Conservation (phyloP, 345 rosid genomes). For the Eucalyptus urophylla region DNA sequence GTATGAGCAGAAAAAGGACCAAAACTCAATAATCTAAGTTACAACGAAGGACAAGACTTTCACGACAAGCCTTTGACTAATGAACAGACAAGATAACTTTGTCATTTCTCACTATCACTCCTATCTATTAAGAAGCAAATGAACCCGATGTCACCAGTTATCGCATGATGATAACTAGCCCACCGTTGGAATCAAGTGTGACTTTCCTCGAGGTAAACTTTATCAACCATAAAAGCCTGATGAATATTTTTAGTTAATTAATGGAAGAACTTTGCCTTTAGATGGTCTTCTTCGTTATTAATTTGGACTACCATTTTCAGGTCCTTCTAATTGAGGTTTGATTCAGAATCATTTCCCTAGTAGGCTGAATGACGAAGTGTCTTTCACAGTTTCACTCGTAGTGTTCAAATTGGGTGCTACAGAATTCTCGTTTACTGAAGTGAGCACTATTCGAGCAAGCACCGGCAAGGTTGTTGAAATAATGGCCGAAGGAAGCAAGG, state of each 20-base stretch:
- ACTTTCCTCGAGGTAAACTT: background rate
- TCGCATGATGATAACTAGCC: background rate
- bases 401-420: background rate
- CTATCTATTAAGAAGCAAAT: background rate
- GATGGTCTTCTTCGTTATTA: background rate
- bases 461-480: slow-evolving; percentile 66
- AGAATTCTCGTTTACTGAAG: background rate
- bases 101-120: background rate
- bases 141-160: background rate
- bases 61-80: background rate
- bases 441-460: slow-evolving; percentile 70
- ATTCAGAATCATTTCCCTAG: background rate
- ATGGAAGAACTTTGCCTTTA: background rate
- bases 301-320: background rate
- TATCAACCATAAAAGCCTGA: background rate
- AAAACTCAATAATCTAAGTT: background rate
- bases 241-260: background rate
- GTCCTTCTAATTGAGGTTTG: background rate
- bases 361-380: background rate
- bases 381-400: background rate
- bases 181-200: background rate
- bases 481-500: no score
- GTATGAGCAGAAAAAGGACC: background rate
- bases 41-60: background rate
- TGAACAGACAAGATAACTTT: background rate